A percentile compares a stretch with the other conserved stretches of the same genome.
phyloP scores from a whole-genome alignment of 2,329 filamentous ascomycete genomes.

The Talaromyces albobiverticillius region DNA sequence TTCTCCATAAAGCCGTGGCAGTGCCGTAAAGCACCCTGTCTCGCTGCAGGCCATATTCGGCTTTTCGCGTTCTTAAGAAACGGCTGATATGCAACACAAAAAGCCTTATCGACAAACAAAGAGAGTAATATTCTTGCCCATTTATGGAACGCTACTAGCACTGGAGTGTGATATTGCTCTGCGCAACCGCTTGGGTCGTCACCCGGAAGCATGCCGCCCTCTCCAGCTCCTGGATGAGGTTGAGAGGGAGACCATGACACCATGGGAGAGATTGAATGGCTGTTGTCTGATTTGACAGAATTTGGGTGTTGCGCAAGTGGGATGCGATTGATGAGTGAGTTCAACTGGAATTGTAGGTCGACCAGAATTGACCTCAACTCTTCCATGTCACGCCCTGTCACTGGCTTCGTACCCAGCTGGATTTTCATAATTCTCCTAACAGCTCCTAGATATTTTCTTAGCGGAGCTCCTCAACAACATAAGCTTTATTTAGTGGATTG shows the following conservation, averaged over 20 bases:
- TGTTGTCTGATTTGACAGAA: slow-evolving; percentile 6
- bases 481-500: not conserved
- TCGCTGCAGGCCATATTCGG: slow-evolving; percentile 45
- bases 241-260: slow-evolving; percentile 28
- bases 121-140: slow-evolving; percentile 46
- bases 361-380: slow-evolving; percentile 41
- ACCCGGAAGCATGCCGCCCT: slow-evolving; percentile 29
- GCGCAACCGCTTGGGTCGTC: slow-evolving; percentile 35
- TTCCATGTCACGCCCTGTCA: slow-evolving; percentile 44
- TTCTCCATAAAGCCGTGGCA: slow-evolving; percentile 50
- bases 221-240: slow-evolving; percentile 22
- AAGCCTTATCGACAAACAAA: slow-evolving; percentile 46
- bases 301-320: slow-evolving; percentile 28
- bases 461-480: not conserved
- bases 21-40: slow-evolving; percentile 46
- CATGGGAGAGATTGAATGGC: slow-evolving; percentile 20
- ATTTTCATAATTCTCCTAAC: slow-evolving; percentile 43
- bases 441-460: slow-evolving; percentile 28
- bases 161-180: slow-evolving; percentile 43
- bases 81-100: slow-evolving; percentile 47
- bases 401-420: slow-evolving; percentile 43
- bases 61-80: slow-evolving; percentile 49
- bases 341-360: slow-evolving; percentile 40
- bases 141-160: slow-evolving; percentile 45
- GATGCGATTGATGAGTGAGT: slow-evolving; percentile 43